A percentile compares a stretch with the other conserved stretches of the same genome.
phyloP scores from a whole-genome alignment of 2,329 filamentous ascomycete genomes.

The Arthrobotrys sinensis region DNA sequence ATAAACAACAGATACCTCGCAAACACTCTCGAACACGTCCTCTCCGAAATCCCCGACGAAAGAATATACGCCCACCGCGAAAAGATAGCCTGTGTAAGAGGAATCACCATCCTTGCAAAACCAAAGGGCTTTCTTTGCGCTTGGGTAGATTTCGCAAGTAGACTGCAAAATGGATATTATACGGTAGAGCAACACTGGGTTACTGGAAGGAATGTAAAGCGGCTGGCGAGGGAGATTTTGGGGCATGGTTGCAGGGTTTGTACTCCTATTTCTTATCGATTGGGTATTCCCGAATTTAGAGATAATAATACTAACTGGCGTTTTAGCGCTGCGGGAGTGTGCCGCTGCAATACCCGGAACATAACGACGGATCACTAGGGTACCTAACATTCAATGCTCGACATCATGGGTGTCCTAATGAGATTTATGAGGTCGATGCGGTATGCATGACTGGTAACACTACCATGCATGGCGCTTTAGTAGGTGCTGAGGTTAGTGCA shows the following conservation, averaged over 20 bases:
- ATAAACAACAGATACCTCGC: constrained; percentile 12
- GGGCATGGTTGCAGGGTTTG: constrained; percentile 30
- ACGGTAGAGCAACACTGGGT: not conserved
- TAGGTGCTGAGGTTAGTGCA: not conserved
- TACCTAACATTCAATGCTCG: constrained; percentile 37
- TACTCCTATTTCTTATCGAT: too few relatives aligned
- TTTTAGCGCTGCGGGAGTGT: constrained; percentile 37
- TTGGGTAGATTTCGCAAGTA: constrained; percentile 35
- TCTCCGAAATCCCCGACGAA: constrained; percentile 29
- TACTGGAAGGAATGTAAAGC: constrained; percentile 13
- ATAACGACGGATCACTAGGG: constrained; percentile 18
- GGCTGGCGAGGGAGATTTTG: constrained; percentile 17
- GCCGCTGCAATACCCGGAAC: constrained; percentile 15
- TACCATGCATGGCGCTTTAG: constrained; percentile 18
- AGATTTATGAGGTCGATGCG: constrained; percentile 13
- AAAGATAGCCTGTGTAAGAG: constrained; percentile 30
- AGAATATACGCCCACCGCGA: constrained; percentile 11
- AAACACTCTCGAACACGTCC: not conserved
- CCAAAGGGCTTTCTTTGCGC: constrained; percentile 33
- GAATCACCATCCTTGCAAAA: not conserved
- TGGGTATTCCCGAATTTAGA: too few relatives aligned
- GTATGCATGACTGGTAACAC: not conserved
- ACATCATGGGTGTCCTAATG: constrained; percentile 8
- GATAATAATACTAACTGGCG: too few relatives aligned
- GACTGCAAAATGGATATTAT: not conserved